Conservation (phyloP, 2,329 filamentous ascomycete genomes). For the Alternaria sp. region DNA sequence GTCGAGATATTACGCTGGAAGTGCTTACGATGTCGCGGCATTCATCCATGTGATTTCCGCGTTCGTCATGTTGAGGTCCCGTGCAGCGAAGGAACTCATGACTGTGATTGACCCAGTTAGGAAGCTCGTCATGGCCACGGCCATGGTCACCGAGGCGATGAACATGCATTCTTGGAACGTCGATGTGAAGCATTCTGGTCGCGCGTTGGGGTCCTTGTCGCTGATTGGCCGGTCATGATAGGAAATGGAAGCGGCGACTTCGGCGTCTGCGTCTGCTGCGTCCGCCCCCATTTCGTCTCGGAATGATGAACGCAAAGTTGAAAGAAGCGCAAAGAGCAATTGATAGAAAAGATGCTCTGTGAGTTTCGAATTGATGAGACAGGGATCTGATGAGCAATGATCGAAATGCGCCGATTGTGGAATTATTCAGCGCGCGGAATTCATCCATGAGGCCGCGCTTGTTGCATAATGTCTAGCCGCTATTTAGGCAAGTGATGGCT, state of each 20-base stretch:
- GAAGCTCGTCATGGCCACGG: conserved; percentile 68
- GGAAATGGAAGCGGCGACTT: conserved; percentile 14
- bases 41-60: conserved; percentile 72
- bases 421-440: conserved; percentile 31
- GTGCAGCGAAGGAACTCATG: conserved; percentile 66
- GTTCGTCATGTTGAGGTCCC: conserved; percentile 66
- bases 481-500: conserved; percentile 2
- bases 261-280: conserved; percentile 15
- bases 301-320: neutral
- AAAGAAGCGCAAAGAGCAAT: neutral
- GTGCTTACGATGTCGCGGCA: conserved; percentile 63
- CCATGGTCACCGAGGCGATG: conserved; percentile 70
- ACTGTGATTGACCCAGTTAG: conserved; percentile 66
- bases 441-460: conserved; percentile 8
- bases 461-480: neutral
- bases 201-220: conserved; percentile 38
- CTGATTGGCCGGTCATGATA: conserved; percentile 22
- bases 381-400: neutral
- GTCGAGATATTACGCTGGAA: neutral
- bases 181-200: conserved; percentile 67
- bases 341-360: neutral
- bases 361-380: neutral
- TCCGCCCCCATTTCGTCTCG: conserved; percentile 18
- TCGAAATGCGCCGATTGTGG: neutral
- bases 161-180: conserved; percentile 70